A percentile compares a stretch with the other conserved stretches of the same genome.
Conservation (phyloP, 2,329 filamentous ascomycete genomes). For the Colletotrichum sp. region DNA sequence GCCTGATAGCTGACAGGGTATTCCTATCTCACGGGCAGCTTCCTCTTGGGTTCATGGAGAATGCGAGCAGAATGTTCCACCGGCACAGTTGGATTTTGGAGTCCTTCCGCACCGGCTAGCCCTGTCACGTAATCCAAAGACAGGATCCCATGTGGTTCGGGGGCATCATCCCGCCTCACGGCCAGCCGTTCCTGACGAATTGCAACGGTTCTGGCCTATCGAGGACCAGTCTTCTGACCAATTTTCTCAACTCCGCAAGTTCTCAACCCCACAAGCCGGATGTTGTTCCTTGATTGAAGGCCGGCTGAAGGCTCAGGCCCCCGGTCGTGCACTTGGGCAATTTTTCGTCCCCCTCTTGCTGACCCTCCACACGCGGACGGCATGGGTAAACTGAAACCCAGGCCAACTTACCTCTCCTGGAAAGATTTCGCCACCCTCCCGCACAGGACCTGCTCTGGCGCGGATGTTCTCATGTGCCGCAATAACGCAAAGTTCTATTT, state of each 20-base stretch:
- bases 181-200: neutral
- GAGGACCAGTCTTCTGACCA: neutral
- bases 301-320: neutral
- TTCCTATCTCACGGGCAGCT: neutral
- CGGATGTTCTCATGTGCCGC: neutral
- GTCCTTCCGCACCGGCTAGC: neutral
- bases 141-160: neutral
- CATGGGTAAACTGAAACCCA: neutral
- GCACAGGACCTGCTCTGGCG: neutral
- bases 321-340: constrained; percentile 2
- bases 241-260: neutral
- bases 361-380: neutral
- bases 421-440: constrained; percentile 1
- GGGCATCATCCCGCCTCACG: neutral
- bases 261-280: neutral
- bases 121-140: neutral
- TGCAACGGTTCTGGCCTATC: neutral
- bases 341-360: neutral
- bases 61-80: neutral
- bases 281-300: neutral
- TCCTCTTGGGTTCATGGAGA: neutral
- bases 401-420: neutral
- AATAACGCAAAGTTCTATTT: constrained; percentile 2
- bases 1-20: neutral
- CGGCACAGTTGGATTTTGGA: neutral